Percentiles rank a stretch among this genome's conserved stretches.
These are phyloP conservation scores for Aegle marmelos DNA, from an alignment of 345 rosid genomes.

Conservation along the genomic window DNA sequence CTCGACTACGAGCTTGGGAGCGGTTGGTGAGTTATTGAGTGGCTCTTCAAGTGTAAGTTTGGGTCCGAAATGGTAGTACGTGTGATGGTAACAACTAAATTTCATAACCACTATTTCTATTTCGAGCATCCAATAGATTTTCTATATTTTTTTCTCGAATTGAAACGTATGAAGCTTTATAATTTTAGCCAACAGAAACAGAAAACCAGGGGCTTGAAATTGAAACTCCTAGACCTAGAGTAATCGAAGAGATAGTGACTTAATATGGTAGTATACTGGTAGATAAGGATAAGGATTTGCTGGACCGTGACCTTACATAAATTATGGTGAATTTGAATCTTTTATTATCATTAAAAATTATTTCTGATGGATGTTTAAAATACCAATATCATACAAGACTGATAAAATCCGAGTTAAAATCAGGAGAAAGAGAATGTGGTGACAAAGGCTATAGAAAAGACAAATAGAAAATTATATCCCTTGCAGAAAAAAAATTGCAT, in stretches of 20 bases:
- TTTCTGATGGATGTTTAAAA: no score
- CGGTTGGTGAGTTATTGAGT: neutral
- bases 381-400: no score
- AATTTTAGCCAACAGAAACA: conserved; percentile 2
- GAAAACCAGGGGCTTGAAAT: conserved; percentile 4
- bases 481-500: no score
- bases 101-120: neutral
- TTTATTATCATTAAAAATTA: no score
- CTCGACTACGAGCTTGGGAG: no score
- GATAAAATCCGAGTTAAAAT: no score
- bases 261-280: neutral
- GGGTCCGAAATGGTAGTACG: neutral
- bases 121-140: neutral
- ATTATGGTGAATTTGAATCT: no score
- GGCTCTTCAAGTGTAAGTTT: neutral
- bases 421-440: no score
- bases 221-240: neutral
- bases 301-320: no score
- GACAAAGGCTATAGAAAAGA: no score
- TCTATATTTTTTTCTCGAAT: neutral
- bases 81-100: neutral
- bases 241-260: neutral
- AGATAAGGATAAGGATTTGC: no score
- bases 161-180: neutral
- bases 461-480: no score